Base-by-base conservation (phyloP, 148 eudicot species). In the Chenopodium album region DNA sequence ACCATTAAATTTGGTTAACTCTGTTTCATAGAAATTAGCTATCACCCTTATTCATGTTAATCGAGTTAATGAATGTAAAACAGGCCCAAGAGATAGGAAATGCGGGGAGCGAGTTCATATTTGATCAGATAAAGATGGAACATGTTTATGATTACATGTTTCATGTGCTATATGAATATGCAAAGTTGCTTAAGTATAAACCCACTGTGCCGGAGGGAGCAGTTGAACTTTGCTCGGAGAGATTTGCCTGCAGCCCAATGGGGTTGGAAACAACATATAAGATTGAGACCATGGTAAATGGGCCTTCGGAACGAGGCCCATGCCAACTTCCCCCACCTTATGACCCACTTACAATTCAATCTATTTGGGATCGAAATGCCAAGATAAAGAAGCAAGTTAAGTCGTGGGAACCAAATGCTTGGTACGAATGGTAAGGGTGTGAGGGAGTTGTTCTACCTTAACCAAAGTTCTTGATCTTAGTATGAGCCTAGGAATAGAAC, bases 61-160 rank as follows among this genome's bases (percentile, higher is more conserved):
- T 13, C 20, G 75, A 47, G 8, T 46, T 12, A 46, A 64, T 80
- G 78, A 29, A 64, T 29, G 17, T 63, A 32, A 80, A 34, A n/a
- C 88, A 90, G 93, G 92, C 92, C 68, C 89, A 91, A 79, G 86
- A 87, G 85, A 91, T 92, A 12, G 92, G 96, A 68, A 85, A 77
- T 65, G 84, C 75, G 10, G 92, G 90, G 4, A 91, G 90, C 81
- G 82, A 83, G 8, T 91, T 80, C 77, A 73, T 89, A 48, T 90
- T 86, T 71, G 82, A 88, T 22, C 78, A 88, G 12, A 80, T 92
- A n/a, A 79, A 63, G 20, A 92, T 92, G 85, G 82, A 88, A 59
- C 46, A 88, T 62, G 86, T 92, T 6, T 92, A 92, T 62, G 94
- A 92, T 72, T 91, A 92, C 86, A 89, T 88, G 91, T 91, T 88